Percentiles rank a stretch among this genome's conserved stretches.
Conservation (phyloP, 2,329 filamentous ascomycete genomes). For the Paraconiothyrium brasiliense region DNA sequence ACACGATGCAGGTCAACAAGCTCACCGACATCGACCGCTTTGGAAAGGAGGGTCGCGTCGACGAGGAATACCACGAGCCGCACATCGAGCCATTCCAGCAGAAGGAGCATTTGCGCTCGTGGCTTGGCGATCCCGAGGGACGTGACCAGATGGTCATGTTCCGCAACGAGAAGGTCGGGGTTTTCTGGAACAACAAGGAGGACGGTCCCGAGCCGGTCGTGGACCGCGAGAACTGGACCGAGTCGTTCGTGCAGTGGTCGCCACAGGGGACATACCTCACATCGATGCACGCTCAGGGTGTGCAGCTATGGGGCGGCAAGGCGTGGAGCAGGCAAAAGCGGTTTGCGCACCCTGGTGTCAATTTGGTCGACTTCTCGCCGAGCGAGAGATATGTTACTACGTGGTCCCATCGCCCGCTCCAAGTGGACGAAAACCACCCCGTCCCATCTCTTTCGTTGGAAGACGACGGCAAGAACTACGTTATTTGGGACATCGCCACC, state of each 20-base stretch:
- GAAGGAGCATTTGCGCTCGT: conserved; percentile 94
- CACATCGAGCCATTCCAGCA: conserved; percentile 85
- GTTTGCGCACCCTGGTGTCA: conserved; percentile 94
- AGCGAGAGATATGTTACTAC: conserved; percentile 92
- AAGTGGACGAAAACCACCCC: conserved; percentile 88
- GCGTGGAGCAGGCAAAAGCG: conserved; percentile 91
- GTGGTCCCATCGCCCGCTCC: conserved; percentile 94
- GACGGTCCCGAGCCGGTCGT: conserved; percentile 88
- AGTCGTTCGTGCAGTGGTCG: conserved; percentile 98
- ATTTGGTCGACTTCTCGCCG: conserved; percentile 95
- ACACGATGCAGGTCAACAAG: conserved; percentile 96
- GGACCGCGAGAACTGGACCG: conserved; percentile 95
- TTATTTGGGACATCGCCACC: conserved; percentile 96
- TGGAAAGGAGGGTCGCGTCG: conserved; percentile 89
- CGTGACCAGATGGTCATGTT: conserved; percentile 97
- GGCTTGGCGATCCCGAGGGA: conserved; percentile 86
- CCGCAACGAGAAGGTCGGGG: conserved; percentile 87
- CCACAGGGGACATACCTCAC: conserved; percentile 93
- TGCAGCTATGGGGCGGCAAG: conserved; percentile 93
- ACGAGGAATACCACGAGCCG: conserved; percentile 88
- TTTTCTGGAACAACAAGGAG: conserved; percentile 99
- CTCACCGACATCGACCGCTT: conserved; percentile 97
- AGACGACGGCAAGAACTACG: conserved; percentile 98
- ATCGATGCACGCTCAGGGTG: conserved; percentile 94
- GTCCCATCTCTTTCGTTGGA: conserved; percentile 77